Evolutionary conservation across 345 rosid species (phyloP).

Genomic region (Cardiospermum halicacabum): DNA sequence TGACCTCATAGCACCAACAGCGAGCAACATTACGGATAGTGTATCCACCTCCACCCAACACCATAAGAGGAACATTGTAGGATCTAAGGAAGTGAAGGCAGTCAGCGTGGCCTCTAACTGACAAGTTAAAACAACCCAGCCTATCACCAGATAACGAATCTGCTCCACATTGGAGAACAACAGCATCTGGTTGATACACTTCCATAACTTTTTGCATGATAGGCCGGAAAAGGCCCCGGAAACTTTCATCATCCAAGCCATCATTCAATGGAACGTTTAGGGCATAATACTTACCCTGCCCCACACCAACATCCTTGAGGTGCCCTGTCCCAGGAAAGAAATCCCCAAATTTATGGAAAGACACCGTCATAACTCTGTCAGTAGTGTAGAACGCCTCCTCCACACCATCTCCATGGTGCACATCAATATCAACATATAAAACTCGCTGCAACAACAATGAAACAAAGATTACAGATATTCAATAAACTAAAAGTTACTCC

Average conservation of each 20-base stretch:
- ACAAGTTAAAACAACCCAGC: conserved; percentile 91
- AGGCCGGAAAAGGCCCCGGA: conserved; percentile 76
- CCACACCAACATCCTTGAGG: conserved; percentile 70
- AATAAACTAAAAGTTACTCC: not conserved
- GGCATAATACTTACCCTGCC: conserved; percentile 74
- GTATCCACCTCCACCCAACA: conserved; percentile 98
- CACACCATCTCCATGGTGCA: conserved; percentile 98
- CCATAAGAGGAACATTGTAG: conserved; percentile 89
- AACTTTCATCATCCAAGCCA: conserved; percentile 86
- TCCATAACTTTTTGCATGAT: conserved; percentile 91
- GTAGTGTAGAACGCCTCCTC: conserved; percentile 98
- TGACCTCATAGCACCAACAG: conserved; percentile 98
- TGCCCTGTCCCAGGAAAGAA: conserved; percentile 98
- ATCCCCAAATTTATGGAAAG: conserved; percentile 96
- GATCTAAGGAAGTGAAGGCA: conserved; percentile 91
- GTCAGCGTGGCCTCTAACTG: conserved; percentile 97
- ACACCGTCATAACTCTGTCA: conserved; percentile 99
- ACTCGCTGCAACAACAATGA: conserved; percentile 63
- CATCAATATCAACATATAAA: conserved; percentile 89
- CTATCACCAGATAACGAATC: conserved; percentile 97
- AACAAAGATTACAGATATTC: conserved; percentile 14
- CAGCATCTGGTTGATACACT: conserved; percentile 94
- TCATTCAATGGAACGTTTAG: conserved; percentile 90
- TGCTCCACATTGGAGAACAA: conserved; percentile 99
- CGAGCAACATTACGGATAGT: conserved; percentile 97